These are phyloP conservation scores for Solanum habrochaites DNA, from an alignment of 257 asterid species.

Conservation along the genomic window DNA sequence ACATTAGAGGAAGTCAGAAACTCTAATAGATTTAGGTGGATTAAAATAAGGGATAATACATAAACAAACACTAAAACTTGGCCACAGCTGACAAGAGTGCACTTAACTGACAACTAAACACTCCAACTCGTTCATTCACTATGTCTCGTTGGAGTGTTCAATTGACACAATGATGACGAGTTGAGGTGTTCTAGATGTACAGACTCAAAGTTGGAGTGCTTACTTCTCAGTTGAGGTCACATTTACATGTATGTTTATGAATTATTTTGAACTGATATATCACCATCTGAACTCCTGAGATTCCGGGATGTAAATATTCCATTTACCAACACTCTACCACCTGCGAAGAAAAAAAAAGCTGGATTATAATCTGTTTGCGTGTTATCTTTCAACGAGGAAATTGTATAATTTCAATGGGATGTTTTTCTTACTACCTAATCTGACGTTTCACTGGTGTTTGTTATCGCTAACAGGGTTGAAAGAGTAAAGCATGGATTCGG, in stretches of 20 bases:
- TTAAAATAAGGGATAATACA: neutral
- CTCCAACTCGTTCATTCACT: neutral
- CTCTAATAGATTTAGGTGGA: neutral
- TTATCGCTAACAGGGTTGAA: constrained; percentile 53
- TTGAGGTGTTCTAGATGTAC: neutral
- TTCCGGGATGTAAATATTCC: neutral
- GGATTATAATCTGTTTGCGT: neutral
- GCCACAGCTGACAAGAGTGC: neutral
- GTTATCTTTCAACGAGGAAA: neutral
- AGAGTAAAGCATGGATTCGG: constrained; percentile 81
- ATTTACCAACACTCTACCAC: neutral
- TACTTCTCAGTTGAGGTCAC: neutral
- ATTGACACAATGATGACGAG: neutral
- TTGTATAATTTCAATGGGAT: neutral
- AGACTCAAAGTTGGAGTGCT: neutral
- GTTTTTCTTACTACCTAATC: neutral
- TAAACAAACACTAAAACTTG: neutral
- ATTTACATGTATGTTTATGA: neutral
- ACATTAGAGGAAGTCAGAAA: neutral
- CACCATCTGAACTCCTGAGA: neutral
- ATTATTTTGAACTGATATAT: neutral
- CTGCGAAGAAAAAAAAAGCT: neutral
- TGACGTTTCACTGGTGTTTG: neutral
- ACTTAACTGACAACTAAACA: neutral
- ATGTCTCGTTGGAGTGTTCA: neutral